A percentile compares a stretch with the other conserved stretches of the same genome.
phyloP scores from a whole-genome alignment of 2,329 filamentous ascomycete species.

The Diaporthe vaccinii region DNA sequence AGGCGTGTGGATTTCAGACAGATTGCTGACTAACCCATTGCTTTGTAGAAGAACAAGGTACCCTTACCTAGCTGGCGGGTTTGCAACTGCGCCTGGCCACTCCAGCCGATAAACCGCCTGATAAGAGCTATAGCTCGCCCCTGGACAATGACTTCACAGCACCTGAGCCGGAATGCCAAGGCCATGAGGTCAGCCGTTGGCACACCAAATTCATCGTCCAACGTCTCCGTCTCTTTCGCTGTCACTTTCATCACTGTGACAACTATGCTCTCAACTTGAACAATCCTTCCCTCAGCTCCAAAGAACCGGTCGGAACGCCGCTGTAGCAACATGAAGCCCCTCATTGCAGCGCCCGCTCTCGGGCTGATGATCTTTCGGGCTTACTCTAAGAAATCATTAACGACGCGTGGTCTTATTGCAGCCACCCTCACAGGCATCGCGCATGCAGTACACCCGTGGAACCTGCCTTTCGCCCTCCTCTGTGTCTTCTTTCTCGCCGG shows the following conservation, averaged over 20 bases:
- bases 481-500: constrained; percentile 89
- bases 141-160: constrained; percentile 26
- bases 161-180: not conserved
- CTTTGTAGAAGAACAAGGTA: no score
- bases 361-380: constrained; percentile 75
- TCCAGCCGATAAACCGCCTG: not conserved
- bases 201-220: not conserved
- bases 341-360: constrained; percentile 70
- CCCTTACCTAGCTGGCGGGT: not conserved
- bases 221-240: not conserved
- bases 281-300: not conserved
- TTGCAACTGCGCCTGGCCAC: not conserved
- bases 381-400: constrained; percentile 81
- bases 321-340: constrained; percentile 64
- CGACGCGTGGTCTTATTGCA: constrained; percentile 78
- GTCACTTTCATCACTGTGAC: not conserved
- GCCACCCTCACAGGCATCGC: constrained; percentile 81
- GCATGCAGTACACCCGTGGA: constrained; percentile 94
- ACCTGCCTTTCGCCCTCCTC: constrained; percentile 87
- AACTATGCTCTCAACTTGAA: not conserved
- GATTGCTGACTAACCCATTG: no score
- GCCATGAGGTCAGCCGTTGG: not conserved
- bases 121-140: constrained; percentile 19
- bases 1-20: no score
- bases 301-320: not conserved